These are phyloP conservation scores for Eucalyptus polybractea DNA, from an alignment of 345 rosid genomes.

Conservation along the genomic window DNA sequence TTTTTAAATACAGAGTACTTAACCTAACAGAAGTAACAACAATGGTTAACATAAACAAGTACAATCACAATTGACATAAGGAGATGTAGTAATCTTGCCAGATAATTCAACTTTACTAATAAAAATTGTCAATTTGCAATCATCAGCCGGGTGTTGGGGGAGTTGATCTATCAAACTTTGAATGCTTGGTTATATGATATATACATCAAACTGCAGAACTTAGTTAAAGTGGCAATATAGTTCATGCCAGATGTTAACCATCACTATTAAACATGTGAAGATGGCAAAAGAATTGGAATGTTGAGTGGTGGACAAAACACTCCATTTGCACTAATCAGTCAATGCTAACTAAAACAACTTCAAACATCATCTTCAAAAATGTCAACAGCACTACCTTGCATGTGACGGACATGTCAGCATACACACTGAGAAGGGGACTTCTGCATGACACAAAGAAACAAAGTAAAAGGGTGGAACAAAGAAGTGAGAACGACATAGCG, in stretches of 20 bases:
- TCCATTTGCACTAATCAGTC: neutral
- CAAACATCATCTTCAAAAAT: neutral
- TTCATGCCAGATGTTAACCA: neutral
- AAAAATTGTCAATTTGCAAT: neutral
- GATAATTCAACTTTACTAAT: neutral
- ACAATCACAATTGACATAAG: neutral
- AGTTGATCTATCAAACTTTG: neutral
- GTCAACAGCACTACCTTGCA: constrained; percentile 51
- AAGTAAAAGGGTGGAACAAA: neutral
- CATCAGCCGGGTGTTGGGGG: neutral
- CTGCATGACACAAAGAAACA: constrained; percentile 21
- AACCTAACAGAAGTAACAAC: neutral
- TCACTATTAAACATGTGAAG: neutral
- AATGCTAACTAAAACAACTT: neutral
- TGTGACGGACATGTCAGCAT: constrained; percentile 93
- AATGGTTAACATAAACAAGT: neutral
- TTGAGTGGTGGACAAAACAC: neutral
- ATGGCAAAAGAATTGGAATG: neutral
- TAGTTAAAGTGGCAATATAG: neutral
- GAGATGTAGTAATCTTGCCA: neutral
- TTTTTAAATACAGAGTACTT: neutral
- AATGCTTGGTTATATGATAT: neutral
- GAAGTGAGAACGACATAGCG: neutral
- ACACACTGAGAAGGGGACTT: constrained; percentile 85
- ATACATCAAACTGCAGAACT: neutral